A percentile compares a stretch with the other conserved stretches of the same genome.
These are phyloP conservation scores for Pichia californica DNA, from an alignment of 805 yeast genomes.

Conservation along the genomic window DNA sequence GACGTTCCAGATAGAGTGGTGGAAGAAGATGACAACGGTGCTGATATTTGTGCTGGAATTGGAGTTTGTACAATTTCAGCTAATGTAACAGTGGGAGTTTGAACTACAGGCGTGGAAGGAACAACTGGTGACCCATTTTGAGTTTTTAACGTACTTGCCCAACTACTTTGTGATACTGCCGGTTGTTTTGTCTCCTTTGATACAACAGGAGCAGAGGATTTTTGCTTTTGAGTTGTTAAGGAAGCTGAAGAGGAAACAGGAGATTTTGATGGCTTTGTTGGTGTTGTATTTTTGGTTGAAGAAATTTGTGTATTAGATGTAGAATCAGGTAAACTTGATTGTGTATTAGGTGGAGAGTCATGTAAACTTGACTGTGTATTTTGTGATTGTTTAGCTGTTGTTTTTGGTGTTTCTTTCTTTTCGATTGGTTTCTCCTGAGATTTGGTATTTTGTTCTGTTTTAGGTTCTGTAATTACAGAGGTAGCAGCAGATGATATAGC, in stretches of 20 bases:
- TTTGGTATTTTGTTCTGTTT: not conserved
- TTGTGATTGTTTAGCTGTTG: too few species aligned
- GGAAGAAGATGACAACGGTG: not conserved
- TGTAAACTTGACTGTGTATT: too few species aligned
- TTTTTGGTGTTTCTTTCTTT: not conserved
- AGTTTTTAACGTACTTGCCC: constrained; percentile 7
- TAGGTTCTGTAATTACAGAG: not conserved
- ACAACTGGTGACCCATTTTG: too few species aligned
- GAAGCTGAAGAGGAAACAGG: not conserved
- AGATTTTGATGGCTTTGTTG: not conserved
- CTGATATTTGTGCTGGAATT: not conserved
- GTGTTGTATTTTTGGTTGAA: not conserved
- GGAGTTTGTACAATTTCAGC: not conserved
- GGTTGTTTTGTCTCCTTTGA: not conserved
- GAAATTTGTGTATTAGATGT: not conserved
- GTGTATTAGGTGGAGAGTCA: not conserved
- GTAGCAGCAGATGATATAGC: not conserved
- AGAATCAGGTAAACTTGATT: too few species aligned
- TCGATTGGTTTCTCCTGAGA: not conserved
- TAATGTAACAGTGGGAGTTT: too few species aligned
- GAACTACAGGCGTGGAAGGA: too few species aligned
- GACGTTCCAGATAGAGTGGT: not conserved
- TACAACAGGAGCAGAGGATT: not conserved
- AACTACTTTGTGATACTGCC: not conserved
- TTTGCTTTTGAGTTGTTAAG: not conserved